Percentiles rank a stretch among this genome's conserved stretches.
phyloP scores from a whole-genome alignment of 106 monocot genomes.

The Phalaenopsis aphrodite region DNA sequence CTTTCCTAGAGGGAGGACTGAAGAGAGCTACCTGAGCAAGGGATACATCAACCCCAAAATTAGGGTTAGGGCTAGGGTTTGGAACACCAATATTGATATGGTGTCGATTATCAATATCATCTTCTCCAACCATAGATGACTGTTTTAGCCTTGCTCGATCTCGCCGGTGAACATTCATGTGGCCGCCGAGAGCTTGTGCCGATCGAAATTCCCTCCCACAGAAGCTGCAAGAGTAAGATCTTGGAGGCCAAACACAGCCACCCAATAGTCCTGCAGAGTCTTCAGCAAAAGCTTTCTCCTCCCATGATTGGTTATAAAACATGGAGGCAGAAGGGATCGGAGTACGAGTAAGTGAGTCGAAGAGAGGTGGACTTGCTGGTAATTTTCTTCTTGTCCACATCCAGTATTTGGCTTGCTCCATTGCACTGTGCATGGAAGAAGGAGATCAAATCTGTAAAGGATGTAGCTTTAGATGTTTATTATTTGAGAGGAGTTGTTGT shows the following conservation, averaged over 20 bases:
- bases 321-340: neutral
- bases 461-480: neutral
- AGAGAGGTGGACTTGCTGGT: constrained; percentile 9
- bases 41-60: neutral
- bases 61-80: constrained; percentile 30
- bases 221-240: constrained; percentile 73
- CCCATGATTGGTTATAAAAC: constrained; percentile 33
- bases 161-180: constrained; percentile 85
- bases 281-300: constrained; percentile 51
- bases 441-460: neutral
- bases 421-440: constrained; percentile 6
- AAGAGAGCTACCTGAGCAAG: neutral
- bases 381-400: constrained; percentile 32
- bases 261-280: constrained; percentile 38
- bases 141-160: constrained; percentile 63
- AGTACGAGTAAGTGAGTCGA: neutral
- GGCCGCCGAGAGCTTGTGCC: constrained; percentile 73
- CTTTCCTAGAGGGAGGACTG: neutral
- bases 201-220: constrained; percentile 72
- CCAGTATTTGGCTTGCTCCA: constrained; percentile 42
- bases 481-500: neutral
- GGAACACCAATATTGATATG: neutral
- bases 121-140: constrained; percentile 17
- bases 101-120: constrained; percentile 16
- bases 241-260: constrained; percentile 67